A percentile compares a stretch with the other conserved stretches of the same genome.
Evolutionary conservation across 495 filamentous ascomycete genomes (phyloP).

Genomic region (Neurospora sp.): DNA sequence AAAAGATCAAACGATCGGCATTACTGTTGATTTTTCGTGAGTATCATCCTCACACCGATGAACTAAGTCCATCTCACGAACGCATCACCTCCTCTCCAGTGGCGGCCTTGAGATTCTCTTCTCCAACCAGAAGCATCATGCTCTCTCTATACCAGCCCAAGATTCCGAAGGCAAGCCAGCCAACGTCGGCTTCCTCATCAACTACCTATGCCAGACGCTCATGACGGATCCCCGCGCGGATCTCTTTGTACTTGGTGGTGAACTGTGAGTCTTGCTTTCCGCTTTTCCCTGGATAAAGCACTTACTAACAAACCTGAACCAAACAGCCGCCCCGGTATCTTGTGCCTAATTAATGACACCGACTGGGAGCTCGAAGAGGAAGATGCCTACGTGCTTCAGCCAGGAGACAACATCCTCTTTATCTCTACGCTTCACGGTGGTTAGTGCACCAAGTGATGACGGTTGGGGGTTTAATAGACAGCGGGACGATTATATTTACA

Average conservation of each 20-base stretch:
- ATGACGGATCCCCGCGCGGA: constrained; percentile 85
- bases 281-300: too few relatives aligned
- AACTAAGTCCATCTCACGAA: background rate
- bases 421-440: constrained; percentile 97
- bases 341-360: constrained; percentile 93
- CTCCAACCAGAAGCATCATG: constrained; percentile 64
- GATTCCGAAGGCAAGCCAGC: constrained; percentile 47
- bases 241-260: constrained; percentile 77
- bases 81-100: constrained; percentile 32
- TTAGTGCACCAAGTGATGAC: constrained; percentile 26
- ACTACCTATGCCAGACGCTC: constrained; percentile 67
- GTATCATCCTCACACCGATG: background rate
- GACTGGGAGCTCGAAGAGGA: constrained; percentile 99
- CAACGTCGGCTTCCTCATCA: constrained; percentile 68
- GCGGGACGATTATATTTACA: background rate
- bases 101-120: constrained; percentile 96
- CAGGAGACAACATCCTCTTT: constrained; percentile 82
- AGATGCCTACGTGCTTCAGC: constrained; percentile 73
- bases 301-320: background rate
- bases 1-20: constrained; percentile 15
- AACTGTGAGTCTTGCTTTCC: constrained; percentile 54
- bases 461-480: background rate
- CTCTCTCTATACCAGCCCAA: constrained; percentile 54
- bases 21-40: constrained; percentile 29
- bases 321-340: constrained; percentile 81